Evolutionary conservation across 768 basidiomycete species (phyloP), one percentile per base, ranked within the genome.

Genomic region (Trametes coccinea): DNA sequence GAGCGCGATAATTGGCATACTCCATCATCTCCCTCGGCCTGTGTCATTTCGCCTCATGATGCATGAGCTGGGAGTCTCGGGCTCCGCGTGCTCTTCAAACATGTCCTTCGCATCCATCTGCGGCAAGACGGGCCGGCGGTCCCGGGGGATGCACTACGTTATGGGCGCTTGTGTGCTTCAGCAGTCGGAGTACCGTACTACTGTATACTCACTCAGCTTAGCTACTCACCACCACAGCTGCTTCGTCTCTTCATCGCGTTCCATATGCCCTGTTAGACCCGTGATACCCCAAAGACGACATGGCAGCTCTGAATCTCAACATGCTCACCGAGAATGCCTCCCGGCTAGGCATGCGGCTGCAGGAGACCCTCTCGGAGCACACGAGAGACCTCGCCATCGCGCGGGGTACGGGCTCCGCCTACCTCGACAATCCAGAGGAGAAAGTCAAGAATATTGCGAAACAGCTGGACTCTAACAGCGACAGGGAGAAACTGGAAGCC

Each of bases 401-500:
- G n/a, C 80, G 82, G 17, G 81, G 82, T 11, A 76, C 80, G 22
- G 78, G 82, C 44, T 79, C 84, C 37, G 77, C 80, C 31, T 88
- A 88, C 70, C 78, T 89, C 54, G 90, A 92, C 67, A 78, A 78
- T 51, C 77, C 85, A 4, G 91, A 95, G 67, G 95, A 97, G 70
- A 91, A 90, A 72, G 77, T 86, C 53, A 87, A 86, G 73, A 88
- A 93, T 69, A 90, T 98, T 34, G 82, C 84, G 60, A 88, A 87
- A 68, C 89, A 98, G 71, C 83, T 99, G 37, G 94, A 97, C 68
- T 92, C 90, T 3, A 89, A 81, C 66, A 89, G 87, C 60, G 97
- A 98, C 69, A 79, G 87, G 59, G 96, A 98, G 71, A 92, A 95
- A 70, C 76, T 96, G 53, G 95, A 98, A 65, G 96, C 94, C 3